phyloP scores from a whole-genome alignment of 345 rosid species.

The Dovyalis caffra region DNA sequence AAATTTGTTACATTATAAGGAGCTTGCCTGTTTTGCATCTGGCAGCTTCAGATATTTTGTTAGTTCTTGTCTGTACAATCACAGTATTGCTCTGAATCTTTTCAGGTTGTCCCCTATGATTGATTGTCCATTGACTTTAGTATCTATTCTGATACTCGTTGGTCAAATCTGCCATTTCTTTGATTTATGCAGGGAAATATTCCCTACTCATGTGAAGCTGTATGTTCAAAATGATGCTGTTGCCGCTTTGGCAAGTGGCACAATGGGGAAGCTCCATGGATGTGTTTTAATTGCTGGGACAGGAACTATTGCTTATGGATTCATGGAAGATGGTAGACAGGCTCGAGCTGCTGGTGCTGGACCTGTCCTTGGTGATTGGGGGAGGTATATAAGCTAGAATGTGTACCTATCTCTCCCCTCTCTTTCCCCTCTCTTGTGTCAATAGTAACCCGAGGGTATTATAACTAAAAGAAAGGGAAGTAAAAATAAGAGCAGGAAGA shows the following conservation, averaged over 20 bases:
- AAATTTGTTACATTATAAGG: too few species aligned
- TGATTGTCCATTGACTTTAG: not conserved
- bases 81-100: not conserved
- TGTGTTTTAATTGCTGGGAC: slow-evolving; percentile 98
- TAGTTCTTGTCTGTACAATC: not conserved
- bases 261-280: slow-evolving; percentile 95
- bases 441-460: too few species aligned
- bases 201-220: slow-evolving; percentile 69
- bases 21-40: not conserved
- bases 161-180: not conserved
- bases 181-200: slow-evolving; percentile 58
- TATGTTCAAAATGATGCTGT: slow-evolving; percentile 93
- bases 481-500: too few species aligned
- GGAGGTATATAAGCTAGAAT: slow-evolving; percentile 54
- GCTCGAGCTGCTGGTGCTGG: slow-evolving; percentile 98
- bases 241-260: slow-evolving; percentile 95
- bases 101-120: too few species aligned
- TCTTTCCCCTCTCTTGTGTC: not conserved
- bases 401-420: not conserved
- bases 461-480: too few species aligned
- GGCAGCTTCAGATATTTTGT: not conserved
- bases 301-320: slow-evolving; percentile 92
- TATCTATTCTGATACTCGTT: not conserved
- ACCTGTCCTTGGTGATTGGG: slow-evolving; percentile 95
- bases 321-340: slow-evolving; percentile 82